A percentile compares a stretch with the other conserved stretches of the same genome.
Evolutionary conservation across 352 stramenopile genomes (phyloP).

Genomic region (Globisporangium nagaii): DNA sequence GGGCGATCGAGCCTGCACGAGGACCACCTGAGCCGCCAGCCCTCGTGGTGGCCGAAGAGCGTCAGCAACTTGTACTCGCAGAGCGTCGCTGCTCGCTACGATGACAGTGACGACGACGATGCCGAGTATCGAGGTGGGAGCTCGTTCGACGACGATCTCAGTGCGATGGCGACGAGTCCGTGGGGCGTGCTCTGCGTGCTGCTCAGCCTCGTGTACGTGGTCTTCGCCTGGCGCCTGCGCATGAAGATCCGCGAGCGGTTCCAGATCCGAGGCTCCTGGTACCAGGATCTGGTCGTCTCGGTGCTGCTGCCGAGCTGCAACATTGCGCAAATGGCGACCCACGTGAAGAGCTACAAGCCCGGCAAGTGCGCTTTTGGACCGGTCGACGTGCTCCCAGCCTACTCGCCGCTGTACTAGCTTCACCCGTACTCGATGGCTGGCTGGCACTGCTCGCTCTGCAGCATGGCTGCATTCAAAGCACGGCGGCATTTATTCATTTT

Average conservation of each 20-base stretch:
- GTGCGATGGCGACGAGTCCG: background rate
- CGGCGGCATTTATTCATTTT: too few species aligned
- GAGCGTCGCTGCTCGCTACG: too few species aligned
- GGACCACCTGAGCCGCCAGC: background rate
- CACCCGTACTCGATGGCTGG: too few species aligned
- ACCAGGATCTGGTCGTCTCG: constrained; percentile 10
- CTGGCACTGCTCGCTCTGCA: too few species aligned
- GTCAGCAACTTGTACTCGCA: background rate
- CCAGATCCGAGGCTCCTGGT: constrained; percentile 18
- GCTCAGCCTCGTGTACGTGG: constrained; percentile 6
- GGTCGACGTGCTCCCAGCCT: constrained; percentile 20
- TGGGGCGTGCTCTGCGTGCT: constrained; percentile 5
- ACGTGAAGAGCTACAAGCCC: constrained; percentile 30
- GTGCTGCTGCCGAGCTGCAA: constrained; percentile 16
- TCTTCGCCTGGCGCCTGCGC: constrained; percentile 12
- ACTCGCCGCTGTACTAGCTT: constrained; percentile 6
- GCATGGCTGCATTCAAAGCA: too few species aligned
- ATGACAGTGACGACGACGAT: background rate
- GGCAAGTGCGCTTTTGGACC: constrained; percentile 69
- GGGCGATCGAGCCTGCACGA: background rate
- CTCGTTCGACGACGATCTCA: background rate
- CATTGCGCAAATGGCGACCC: constrained; percentile 30
- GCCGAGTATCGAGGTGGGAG: background rate
- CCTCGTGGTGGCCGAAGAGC: background rate
- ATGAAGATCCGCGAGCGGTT: constrained; percentile 23